Evolutionary conservation across 768 basidiomycete genomes (phyloP).

Genomic region (Holtermanniella nyarrowii): DNA sequence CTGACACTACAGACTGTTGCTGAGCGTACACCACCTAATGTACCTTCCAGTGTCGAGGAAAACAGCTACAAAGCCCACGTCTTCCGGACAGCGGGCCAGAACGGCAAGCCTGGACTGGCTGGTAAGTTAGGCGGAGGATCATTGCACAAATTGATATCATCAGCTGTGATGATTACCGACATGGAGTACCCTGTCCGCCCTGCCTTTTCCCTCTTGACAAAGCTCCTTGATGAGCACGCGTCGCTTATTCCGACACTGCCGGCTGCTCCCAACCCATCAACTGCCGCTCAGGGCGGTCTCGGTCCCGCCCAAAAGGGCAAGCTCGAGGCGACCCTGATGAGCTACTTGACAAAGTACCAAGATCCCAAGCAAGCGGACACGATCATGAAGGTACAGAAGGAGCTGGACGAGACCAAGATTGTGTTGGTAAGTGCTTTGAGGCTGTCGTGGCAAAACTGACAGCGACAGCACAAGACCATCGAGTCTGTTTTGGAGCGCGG

Average conservation of each 20-base stretch:
- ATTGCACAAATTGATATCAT: too few species aligned
- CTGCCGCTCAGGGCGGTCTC: constrained; percentile 52
- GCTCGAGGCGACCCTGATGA: constrained; percentile 43
- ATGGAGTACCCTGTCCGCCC: constrained; percentile 93
- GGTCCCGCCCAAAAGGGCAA: constrained; percentile 52
- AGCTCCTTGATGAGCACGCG: constrained; percentile 84
- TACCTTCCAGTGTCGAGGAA: constrained; percentile 89
- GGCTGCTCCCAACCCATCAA: constrained; percentile 30
- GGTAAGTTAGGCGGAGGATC: constrained; percentile 46
- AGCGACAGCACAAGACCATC: constrained; percentile 86
- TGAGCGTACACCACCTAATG: constrained; percentile 73
- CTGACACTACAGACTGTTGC: constrained; percentile 56
- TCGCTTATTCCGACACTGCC: constrained; percentile 50
- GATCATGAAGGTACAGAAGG: constrained; percentile 96
- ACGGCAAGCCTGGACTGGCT: constrained; percentile 49
- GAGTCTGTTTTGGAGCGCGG: constrained; percentile 92
- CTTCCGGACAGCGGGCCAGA: constrained; percentile 76
- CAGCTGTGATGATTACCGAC: constrained; percentile 87
- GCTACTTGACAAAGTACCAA: constrained; percentile 83
- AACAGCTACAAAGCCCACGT: constrained; percentile 87
- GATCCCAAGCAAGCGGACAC: constrained; percentile 94
- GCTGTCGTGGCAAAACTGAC: not conserved
- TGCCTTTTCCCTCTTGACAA: constrained; percentile 87
- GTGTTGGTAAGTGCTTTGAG: constrained; percentile 57
- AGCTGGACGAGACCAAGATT: constrained; percentile 98